Conservation (phyloP, 1,284 basidiomycete species). For the Quambalaria eucalypti region DNA sequence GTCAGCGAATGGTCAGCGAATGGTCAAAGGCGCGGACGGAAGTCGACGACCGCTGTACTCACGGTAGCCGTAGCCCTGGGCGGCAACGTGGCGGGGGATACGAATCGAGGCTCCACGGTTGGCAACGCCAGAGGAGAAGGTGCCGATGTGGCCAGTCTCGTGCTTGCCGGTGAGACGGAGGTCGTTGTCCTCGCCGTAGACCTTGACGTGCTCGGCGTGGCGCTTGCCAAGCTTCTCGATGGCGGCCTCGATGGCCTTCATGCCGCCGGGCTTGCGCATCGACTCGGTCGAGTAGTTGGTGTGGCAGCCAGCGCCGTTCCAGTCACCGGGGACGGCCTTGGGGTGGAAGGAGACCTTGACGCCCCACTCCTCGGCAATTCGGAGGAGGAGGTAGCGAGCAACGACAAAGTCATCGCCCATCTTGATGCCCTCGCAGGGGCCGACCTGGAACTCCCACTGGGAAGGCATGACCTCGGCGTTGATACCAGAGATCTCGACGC, state of each 20-base stretch:
- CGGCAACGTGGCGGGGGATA: slow-evolving; percentile 81
- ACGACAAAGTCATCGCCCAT: slow-evolving; percentile 72
- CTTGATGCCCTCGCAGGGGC: slow-evolving; percentile 90
- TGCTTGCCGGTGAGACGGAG: slow-evolving; percentile 44
- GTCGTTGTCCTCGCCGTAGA: slow-evolving; percentile 47
- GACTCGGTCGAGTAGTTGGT: slow-evolving; percentile 47
- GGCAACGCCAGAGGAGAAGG: slow-evolving; percentile 89
- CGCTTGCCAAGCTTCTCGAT: slow-evolving; percentile 58
- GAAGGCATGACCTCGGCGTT: slow-evolving; percentile 99
- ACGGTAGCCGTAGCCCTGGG: slow-evolving; percentile 87
- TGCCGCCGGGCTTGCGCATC: slow-evolving; percentile 54
- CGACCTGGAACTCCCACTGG: slow-evolving; percentile 99
- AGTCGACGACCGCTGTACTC: no score
- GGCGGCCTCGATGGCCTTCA: slow-evolving; percentile 84
- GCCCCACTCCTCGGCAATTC: slow-evolving; percentile 85
- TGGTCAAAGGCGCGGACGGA: no score
- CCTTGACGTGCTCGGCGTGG: slow-evolving; percentile 48
- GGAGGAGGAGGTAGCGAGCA: slow-evolving; percentile 43
- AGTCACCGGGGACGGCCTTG: slow-evolving; percentile 93
- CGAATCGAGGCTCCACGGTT: slow-evolving; percentile 70
- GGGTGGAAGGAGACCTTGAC: slow-evolving; percentile 96
- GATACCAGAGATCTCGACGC: slow-evolving; percentile 97
- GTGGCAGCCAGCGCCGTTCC: slow-evolving; percentile 93
- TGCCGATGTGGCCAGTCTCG: slow-evolving; percentile 90
- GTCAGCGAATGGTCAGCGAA: no score